Evolutionary conservation across 2,329 filamentous ascomycete species (phyloP).

Genomic region (Xylariales sp.): DNA sequence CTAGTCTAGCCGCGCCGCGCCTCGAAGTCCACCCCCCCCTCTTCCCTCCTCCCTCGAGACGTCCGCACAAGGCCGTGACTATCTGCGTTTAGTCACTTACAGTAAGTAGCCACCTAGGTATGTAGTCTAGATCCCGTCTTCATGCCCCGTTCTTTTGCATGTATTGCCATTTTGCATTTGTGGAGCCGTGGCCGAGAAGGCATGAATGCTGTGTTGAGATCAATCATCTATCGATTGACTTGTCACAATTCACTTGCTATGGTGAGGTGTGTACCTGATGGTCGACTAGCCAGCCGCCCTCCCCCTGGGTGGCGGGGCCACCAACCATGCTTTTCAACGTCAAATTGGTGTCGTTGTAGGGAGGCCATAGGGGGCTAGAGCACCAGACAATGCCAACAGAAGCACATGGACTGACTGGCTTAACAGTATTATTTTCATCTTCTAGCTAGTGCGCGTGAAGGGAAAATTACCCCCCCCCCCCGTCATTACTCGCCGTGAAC

Average conservation of each 20-base stretch:
- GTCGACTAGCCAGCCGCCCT: no score
- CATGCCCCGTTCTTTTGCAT: constrained; percentile 6
- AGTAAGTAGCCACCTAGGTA: no score
- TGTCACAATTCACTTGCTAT: constrained; percentile 14
- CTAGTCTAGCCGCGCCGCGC: constrained; percentile 11
- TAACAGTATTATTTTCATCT: constrained; percentile 6
- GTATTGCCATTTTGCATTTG: constrained; percentile 3
- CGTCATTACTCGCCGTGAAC: constrained; percentile 23
- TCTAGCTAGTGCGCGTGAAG: constrained; percentile 8
- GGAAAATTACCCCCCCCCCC: constrained; percentile 22
- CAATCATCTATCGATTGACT: constrained; percentile 10
- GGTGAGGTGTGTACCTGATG: no score
- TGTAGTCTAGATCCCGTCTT: no score
- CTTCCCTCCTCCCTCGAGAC: no score
- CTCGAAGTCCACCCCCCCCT: background rate
- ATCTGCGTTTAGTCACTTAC: no score
- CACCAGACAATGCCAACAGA: no score
- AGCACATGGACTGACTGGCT: background rate
- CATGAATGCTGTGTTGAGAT: background rate
- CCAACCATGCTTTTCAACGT: no score
- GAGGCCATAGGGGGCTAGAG: no score
- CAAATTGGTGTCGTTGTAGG: no score
- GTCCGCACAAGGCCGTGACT: background rate
- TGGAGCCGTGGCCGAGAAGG: constrained; percentile 4
- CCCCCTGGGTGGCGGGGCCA: no score